phyloP scores from a whole-genome alignment of 2,329 filamentous ascomycete species.

The Sporothrix pallida region DNA sequence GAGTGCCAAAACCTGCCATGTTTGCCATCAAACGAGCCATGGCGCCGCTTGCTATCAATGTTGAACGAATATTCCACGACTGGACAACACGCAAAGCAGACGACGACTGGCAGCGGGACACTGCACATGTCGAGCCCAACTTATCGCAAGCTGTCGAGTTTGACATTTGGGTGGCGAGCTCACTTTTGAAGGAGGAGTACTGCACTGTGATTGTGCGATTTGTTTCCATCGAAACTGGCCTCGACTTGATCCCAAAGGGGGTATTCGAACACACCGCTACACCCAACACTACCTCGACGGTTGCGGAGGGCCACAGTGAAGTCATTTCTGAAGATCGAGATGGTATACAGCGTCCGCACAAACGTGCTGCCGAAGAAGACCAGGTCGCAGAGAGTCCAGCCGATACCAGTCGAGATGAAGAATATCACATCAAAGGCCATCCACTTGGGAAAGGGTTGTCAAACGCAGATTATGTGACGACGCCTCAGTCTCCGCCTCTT shows the following conservation, averaged over 20 bases:
- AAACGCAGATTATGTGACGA: too few relatives aligned
- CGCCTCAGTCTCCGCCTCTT: not conserved
- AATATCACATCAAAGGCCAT: not conserved
- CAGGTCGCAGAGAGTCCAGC: not conserved
- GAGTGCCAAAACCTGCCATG: slow-evolving; percentile 78
- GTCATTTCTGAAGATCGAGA: not conserved
- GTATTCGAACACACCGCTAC: slow-evolving; percentile 38
- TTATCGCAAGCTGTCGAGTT: slow-evolving; percentile 47
- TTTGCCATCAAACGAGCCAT: slow-evolving; percentile 79
- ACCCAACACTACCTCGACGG: not conserved
- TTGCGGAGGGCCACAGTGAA: not conserved
- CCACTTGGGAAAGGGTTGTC: too few relatives aligned
- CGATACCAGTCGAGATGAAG: not conserved
- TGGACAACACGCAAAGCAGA: slow-evolving; percentile 44
- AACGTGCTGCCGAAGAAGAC: not conserved
- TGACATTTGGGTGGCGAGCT: not conserved
- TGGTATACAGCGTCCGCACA: not conserved
- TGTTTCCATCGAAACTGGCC: not conserved
- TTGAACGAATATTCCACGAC: slow-evolving; percentile 58
- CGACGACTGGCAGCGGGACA: slow-evolving; percentile 40
- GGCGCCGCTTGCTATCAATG: slow-evolving; percentile 72
- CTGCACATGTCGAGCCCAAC: slow-evolving; percentile 53
- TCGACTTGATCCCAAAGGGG: slow-evolving; percentile 37
- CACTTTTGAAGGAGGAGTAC: slow-evolving; percentile 40
- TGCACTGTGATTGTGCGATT: slow-evolving; percentile 36